These are phyloP conservation scores for Ceraceosorus bombacis DNA, from an alignment of 1,284 basidiomycete genomes.

Conservation along the genomic window DNA sequence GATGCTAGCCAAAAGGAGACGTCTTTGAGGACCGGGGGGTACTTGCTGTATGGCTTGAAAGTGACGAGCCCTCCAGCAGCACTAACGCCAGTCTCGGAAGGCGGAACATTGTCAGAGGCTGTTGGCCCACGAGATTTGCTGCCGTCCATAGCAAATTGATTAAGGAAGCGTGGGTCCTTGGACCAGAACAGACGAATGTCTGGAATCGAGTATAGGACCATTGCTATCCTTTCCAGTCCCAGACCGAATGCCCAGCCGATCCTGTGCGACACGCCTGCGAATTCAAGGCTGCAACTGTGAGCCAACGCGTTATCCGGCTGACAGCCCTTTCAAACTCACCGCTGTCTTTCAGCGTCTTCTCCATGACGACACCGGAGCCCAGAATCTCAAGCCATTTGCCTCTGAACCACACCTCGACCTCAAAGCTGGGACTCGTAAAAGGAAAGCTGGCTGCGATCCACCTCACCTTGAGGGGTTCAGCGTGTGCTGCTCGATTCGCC, in stretches of 20 bases:
- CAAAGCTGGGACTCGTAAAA: slow-evolving; percentile 93
- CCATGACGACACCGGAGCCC: slow-evolving; percentile 84
- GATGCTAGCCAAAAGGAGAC: slow-evolving; percentile 57
- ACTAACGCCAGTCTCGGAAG: slow-evolving; percentile 1
- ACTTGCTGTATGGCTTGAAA: slow-evolving; percentile 45
- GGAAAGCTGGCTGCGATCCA: slow-evolving; percentile 99
- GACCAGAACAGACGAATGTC: slow-evolving; percentile 99
- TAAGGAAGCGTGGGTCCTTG: slow-evolving; percentile 72
- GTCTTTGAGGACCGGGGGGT: slow-evolving; percentile 47
- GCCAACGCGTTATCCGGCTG: too few species aligned
- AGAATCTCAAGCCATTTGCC: slow-evolving; percentile 97
- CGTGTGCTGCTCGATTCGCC: slow-evolving; percentile 23
- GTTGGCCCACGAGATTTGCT: slow-evolving; percentile 15
- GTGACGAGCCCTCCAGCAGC: slow-evolving; percentile 28
- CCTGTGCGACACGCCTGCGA: slow-evolving; percentile 55
- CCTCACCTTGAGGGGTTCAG: slow-evolving; percentile 67
- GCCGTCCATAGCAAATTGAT: slow-evolving; percentile 60
- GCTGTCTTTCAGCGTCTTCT: slow-evolving; percentile 76
- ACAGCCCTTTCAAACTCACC: slow-evolving; percentile 55
- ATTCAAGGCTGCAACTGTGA: too few species aligned
- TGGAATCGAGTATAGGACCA: slow-evolving; percentile 93
- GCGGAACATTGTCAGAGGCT: too few species aligned
- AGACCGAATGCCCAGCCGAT: slow-evolving; percentile 98
- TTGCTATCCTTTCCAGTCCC: slow-evolving; percentile 92
- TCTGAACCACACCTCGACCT: slow-evolving; percentile 93